phyloP scores from a whole-genome alignment of 257 asterid genomes.

The Pogostemon cablin region DNA sequence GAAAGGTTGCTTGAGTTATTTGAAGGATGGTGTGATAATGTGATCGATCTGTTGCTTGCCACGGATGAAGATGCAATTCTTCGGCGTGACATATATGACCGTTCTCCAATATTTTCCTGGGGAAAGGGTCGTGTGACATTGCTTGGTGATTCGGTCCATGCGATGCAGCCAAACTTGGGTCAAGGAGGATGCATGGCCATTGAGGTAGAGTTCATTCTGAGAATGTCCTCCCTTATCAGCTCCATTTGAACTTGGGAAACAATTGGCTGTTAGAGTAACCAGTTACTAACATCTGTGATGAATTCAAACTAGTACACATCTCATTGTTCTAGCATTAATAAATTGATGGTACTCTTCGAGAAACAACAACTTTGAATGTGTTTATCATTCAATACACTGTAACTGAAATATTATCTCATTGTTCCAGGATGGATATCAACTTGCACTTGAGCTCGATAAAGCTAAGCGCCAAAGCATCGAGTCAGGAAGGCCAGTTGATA shows the following conservation, averaged over 20 bases:
- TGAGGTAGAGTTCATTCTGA: slow-evolving; percentile 55
- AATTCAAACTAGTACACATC: not conserved
- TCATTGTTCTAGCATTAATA: not conserved
- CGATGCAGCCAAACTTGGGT: slow-evolving; percentile 99
- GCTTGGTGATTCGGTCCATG: slow-evolving; percentile 97
- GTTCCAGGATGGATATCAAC: slow-evolving; percentile 84
- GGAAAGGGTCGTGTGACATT: slow-evolving; percentile 93
- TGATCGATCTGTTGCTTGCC: slow-evolving; percentile 70
- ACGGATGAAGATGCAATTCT: slow-evolving; percentile 92
- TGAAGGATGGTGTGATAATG: slow-evolving; percentile 95
- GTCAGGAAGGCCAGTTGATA: slow-evolving; percentile 57
- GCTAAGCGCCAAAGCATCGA: slow-evolving; percentile 52
- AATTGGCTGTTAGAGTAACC: no score
- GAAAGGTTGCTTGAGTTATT: slow-evolving; percentile 77
- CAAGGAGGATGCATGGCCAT: slow-evolving; percentile 99
- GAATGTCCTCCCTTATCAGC: no score
- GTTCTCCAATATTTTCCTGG: slow-evolving; percentile 73
- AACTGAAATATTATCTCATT: slow-evolving; percentile 22
- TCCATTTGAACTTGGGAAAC: no score
- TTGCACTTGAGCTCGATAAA: slow-evolving; percentile 84
- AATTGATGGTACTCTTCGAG: no score
- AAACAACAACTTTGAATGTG: not conserved
- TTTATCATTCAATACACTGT: not conserved
- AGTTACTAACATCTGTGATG: not conserved
- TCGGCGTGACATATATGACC: slow-evolving; percentile 93